Conservation (phyloP, 108 stramenopile species). For the Cyclostephanos invisitatus region DNA sequence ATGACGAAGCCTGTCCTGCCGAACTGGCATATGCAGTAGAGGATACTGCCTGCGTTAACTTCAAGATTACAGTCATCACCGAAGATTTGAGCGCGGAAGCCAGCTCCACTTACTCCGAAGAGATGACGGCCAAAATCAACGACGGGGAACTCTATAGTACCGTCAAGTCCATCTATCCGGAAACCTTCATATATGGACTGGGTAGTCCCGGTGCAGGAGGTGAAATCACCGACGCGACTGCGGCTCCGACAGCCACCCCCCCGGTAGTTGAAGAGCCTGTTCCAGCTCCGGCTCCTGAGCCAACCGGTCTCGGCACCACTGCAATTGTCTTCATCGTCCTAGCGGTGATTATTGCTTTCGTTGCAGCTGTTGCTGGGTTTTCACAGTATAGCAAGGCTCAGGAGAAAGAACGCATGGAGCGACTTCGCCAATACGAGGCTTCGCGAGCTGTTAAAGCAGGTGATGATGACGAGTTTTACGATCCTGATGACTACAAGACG, state of each 20-base stretch:
- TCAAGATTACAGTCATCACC: slow-evolving; percentile 8
- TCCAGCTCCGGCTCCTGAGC: neutral
- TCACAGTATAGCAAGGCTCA: neutral
- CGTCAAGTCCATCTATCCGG: neutral
- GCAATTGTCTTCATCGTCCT: slow-evolving; percentile 15
- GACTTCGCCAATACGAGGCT: neutral
- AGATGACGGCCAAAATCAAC: neutral
- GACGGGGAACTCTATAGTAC: slow-evolving; percentile 4
- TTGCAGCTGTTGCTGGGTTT: neutral
- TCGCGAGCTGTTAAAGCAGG: neutral
- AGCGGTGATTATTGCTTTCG: neutral
- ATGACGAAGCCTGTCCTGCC: slow-evolving; percentile 11
- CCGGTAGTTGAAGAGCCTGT: neutral
- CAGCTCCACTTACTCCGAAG: neutral
- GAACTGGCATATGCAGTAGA: slow-evolving; percentile 3
- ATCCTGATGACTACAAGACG: neutral
- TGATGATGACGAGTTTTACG: slow-evolving; percentile 4
- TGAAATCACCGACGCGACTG: neutral
- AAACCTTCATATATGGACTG: slow-evolving; percentile 3
- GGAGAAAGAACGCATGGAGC: neutral
- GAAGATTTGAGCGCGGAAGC: neutral
- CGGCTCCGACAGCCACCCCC: neutral
- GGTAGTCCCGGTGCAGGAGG: slow-evolving; percentile 11
- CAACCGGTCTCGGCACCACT: neutral
- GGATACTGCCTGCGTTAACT: slow-evolving; percentile 3